Evolutionary conservation across 345 rosid species (phyloP).

Genomic region (Lepidium aucheri): DNA sequence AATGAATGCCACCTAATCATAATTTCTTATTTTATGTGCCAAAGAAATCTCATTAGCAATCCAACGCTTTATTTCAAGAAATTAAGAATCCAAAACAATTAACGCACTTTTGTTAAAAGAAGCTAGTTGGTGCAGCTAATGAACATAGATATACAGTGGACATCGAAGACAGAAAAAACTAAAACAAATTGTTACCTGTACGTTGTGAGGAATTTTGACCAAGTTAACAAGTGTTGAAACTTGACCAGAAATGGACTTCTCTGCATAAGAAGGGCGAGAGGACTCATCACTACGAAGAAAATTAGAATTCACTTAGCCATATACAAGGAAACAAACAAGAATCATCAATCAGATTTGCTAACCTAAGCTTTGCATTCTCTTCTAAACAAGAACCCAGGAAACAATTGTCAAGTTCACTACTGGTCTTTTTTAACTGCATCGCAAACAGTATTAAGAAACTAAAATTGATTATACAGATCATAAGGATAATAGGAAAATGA

Average conservation of each 20-base stretch:
- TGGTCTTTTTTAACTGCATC: slow-evolving; percentile 53
- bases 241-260: slow-evolving; percentile 46
- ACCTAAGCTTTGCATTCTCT: slow-evolving; percentile 75
- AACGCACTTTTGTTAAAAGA: neutral
- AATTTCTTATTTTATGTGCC: neutral
- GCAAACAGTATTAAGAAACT: neutral
- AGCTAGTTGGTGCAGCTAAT: slow-evolving; percentile 6
- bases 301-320: neutral
- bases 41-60: neutral
- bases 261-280: slow-evolving; percentile 39
- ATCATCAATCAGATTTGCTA: slow-evolving; percentile 25
- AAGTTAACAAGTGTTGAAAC: too few relatives aligned
- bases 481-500: slow-evolving; percentile 11
- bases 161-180: neutral
- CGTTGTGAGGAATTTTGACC: too few relatives aligned
- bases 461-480: slow-evolving; percentile 1
- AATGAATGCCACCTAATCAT: neutral
- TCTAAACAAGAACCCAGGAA: slow-evolving; percentile 64
- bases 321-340: slow-evolving; percentile 11
- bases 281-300: slow-evolving; percentile 12
- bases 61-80: neutral
- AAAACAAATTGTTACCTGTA: slow-evolving; percentile 53
- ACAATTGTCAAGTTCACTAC: slow-evolving; percentile 63
- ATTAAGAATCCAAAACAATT: neutral
- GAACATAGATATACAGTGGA: neutral